Conservation (phyloP, 768 basidiomycete species). For the Mycena alexandri region DNA sequence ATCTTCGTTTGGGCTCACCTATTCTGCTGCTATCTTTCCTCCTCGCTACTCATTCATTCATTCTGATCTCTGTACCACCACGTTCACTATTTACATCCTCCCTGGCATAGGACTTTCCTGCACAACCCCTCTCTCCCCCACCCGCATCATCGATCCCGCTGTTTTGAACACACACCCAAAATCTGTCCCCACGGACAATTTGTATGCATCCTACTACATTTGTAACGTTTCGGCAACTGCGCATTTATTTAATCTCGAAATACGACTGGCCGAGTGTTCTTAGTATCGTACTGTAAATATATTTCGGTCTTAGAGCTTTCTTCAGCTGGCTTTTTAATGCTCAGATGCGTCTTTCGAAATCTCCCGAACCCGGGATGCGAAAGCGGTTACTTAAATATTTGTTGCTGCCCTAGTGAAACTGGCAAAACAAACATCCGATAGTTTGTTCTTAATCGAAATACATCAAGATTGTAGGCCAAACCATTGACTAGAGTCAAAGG, state of each 20-base stretch:
- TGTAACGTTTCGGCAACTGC: conserved; percentile 18
- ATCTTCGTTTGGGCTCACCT: neutral
- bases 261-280: conserved; percentile 1
- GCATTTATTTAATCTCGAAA: conserved; percentile 24
- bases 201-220: conserved; percentile 15
- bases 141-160: conserved; percentile 15
- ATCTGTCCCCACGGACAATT: conserved; percentile 21
- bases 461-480: too few relatives aligned
- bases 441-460: too few relatives aligned
- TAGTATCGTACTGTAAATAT: conserved; percentile 13
- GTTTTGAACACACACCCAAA: conserved; percentile 9
- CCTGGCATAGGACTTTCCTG: conserved; percentile 24
- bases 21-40: neutral
- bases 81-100: neutral
- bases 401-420: too few relatives aligned
- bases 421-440: too few relatives aligned
- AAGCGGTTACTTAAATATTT: too few relatives aligned
- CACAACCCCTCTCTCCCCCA: conserved; percentile 28
- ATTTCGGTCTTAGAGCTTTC: neutral
- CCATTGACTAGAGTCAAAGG: neutral
- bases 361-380: too few relatives aligned
- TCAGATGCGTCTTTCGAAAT: too few relatives aligned
- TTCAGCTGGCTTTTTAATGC: too few relatives aligned
- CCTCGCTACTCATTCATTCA: neutral
- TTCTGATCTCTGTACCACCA: conserved; percentile 25